phyloP scores from a whole-genome alignment of 768 basidiomycete genomes.

The Hebeloma cylindrosporum region DNA sequence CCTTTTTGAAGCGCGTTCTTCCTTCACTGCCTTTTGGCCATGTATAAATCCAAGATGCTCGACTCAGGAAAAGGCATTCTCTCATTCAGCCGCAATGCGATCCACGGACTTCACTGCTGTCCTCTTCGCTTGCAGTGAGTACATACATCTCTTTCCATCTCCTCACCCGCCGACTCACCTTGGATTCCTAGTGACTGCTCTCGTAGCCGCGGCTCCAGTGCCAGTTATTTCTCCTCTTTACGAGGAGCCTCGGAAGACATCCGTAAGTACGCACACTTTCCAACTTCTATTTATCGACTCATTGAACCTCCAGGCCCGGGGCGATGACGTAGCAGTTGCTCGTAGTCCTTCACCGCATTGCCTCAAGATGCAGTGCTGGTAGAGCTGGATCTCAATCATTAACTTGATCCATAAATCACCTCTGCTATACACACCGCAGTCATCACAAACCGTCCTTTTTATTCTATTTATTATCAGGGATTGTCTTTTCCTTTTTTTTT shows the following conservation, averaged over 20 bases:
- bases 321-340: constrained; percentile 14
- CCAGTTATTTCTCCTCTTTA: constrained; percentile 23
- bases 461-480: neutral
- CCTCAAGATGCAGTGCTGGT: constrained; percentile 17
- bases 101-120: constrained; percentile 26
- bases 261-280: constrained; percentile 12
- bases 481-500: neutral
- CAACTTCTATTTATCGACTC: neutral
- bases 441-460: constrained; percentile 1
- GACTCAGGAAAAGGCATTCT: constrained; percentile 1
- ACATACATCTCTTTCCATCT: neutral
- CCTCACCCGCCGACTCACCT: neutral
- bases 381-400: too few species aligned
- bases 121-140: constrained; percentile 30
- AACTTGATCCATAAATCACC: constrained; percentile 8
- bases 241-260: constrained; percentile 15
- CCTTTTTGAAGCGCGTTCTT: too few species aligned
- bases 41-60: constrained; percentile 14
- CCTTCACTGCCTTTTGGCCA: constrained; percentile 10
- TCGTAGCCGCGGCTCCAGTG: constrained; percentile 31
- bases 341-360: constrained; percentile 20
- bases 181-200: constrained; percentile 16
- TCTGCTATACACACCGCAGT: neutral
- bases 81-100: constrained; percentile 24
- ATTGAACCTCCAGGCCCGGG: constrained; percentile 5